Evolutionary conservation across 73 alveolate species (phyloP).

Genomic region (Effrenium voratum): DNA sequence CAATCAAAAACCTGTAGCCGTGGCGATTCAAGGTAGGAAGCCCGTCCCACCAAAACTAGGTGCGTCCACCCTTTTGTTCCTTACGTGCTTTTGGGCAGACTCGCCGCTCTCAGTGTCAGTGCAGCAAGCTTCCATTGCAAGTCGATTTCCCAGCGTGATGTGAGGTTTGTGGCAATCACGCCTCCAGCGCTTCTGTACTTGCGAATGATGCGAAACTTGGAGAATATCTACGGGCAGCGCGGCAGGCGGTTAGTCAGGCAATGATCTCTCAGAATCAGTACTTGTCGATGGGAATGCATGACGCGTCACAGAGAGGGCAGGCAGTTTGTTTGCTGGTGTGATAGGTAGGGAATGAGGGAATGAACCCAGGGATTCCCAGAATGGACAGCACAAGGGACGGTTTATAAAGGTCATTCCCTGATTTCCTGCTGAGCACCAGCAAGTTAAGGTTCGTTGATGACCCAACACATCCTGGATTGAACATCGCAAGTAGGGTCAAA

Average conservation of each 20-base stretch:
- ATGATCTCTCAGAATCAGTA: no score
- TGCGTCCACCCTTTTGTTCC: no score
- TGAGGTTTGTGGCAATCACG: conserved; percentile 41
- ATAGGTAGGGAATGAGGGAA: neutral
- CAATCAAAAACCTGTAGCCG: no score
- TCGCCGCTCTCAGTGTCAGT: no score
- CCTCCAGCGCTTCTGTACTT: conserved; percentile 68
- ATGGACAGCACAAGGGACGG: neutral
- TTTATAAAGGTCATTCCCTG: neutral
- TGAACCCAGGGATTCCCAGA: neutral
- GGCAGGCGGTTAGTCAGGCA: neutral
- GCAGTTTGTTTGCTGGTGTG: neutral
- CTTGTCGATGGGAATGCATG: neutral
- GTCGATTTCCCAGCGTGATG: neutral
- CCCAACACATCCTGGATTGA: neutral
- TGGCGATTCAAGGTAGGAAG: no score
- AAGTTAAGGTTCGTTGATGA: no score
- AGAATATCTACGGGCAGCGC: conserved; percentile 46
- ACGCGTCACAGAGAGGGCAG: neutral
- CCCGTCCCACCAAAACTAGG: no score
- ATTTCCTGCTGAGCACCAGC: neutral
- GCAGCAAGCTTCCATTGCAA: no score
- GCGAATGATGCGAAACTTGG: conserved; percentile 78
- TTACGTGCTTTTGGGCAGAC: no score
- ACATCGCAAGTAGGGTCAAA: neutral